These are phyloP conservation scores for Phytophthora cryptogea DNA, from an alignment of 352 stramenopile genomes.

Conservation along the genomic window DNA sequence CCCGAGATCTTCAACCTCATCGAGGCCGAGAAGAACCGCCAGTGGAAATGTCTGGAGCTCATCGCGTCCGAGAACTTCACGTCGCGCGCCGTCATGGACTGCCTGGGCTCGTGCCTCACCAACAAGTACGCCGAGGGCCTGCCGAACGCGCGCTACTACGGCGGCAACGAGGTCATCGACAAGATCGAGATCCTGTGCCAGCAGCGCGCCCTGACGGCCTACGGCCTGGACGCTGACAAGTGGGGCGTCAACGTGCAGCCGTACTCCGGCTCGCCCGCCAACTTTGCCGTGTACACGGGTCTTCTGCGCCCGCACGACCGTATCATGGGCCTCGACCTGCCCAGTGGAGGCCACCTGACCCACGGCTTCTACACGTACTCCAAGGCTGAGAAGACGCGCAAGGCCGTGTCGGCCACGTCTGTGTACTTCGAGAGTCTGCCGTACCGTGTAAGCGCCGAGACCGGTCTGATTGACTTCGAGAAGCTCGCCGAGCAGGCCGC, in stretches of 20 bases:
- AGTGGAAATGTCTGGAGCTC: constrained; percentile 98
- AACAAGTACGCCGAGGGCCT: constrained; percentile 99
- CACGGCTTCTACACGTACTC: constrained; percentile 98
- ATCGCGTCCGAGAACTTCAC: constrained; percentile 99
- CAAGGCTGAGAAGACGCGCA: constrained; percentile 96
- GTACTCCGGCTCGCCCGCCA: constrained; percentile 97
- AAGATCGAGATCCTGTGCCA: constrained; percentile 96
- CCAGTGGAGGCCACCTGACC: constrained; percentile 98
- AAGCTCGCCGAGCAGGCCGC: constrained; percentile 93
- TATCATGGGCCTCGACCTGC: constrained; percentile 99
- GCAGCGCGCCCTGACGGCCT: constrained; percentile 93
- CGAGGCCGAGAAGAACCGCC: constrained; percentile 97
- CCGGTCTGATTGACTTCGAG: constrained; percentile 98
- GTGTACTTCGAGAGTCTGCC: constrained; percentile 99
- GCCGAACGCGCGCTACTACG: constrained; percentile 97
- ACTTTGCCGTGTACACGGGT: constrained; percentile 99
- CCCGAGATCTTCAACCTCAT: constrained; percentile 99
- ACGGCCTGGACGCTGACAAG: constrained; percentile 91
- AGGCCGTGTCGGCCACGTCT: constrained; percentile 99
- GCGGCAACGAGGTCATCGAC: constrained; percentile 98
- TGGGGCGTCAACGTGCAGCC: constrained; percentile 99
- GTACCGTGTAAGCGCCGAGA: constrained; percentile 95
- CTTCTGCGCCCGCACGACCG: constrained; percentile 97
- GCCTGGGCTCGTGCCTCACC: constrained; percentile 97
- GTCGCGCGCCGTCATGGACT: constrained; percentile 98